Percentiles rank a stretch among this genome's conserved stretches.
Evolutionary conservation across 345 rosid species (phyloP).

Genomic region (Arabis alpina): DNA sequence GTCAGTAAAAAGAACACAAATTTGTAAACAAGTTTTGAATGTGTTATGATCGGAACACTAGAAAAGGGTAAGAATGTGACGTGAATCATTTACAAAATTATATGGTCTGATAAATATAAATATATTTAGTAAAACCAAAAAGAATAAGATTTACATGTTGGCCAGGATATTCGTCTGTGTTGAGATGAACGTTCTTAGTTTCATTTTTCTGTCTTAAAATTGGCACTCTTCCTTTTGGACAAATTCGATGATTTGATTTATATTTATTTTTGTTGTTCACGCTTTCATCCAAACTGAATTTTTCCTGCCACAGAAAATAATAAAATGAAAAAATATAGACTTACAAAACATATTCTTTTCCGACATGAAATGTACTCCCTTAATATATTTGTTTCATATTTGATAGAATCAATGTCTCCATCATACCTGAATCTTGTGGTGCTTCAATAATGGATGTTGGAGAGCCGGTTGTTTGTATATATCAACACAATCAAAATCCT

Average conservation of each 20-base stretch:
- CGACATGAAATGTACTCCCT: not conserved
- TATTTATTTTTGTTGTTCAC: not conserved
- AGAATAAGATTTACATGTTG: slow-evolving; percentile 18
- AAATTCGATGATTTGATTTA: not conserved
- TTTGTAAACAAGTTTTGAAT: too few relatives aligned
- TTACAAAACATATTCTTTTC: not conserved
- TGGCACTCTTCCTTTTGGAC: slow-evolving; percentile 35
- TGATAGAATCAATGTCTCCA: too few relatives aligned
- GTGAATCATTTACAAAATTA: too few relatives aligned
- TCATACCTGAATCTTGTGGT: slow-evolving; percentile 35
- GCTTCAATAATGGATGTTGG: slow-evolving; percentile 20
- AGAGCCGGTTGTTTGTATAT: slow-evolving; percentile 37
- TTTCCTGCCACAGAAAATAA: slow-evolving; percentile 1
- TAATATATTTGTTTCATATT: too few relatives aligned
- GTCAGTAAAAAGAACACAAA: not conserved
- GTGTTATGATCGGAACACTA: too few relatives aligned
- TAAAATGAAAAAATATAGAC: not conserved
- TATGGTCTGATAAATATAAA: not conserved
- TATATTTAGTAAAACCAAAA: not conserved
- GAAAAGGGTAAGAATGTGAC: too few relatives aligned
- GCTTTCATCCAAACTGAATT: not conserved
- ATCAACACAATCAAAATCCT: slow-evolving; percentile 31
- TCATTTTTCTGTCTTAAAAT: slow-evolving; percentile 2
- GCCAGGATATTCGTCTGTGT: not conserved
- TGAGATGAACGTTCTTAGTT: not conserved